Evolutionary conservation across 1,284 basidiomycete genomes (phyloP), one percentile per base, ranked within the genome.

Genomic region (Naganishia liquefaciens): DNA sequence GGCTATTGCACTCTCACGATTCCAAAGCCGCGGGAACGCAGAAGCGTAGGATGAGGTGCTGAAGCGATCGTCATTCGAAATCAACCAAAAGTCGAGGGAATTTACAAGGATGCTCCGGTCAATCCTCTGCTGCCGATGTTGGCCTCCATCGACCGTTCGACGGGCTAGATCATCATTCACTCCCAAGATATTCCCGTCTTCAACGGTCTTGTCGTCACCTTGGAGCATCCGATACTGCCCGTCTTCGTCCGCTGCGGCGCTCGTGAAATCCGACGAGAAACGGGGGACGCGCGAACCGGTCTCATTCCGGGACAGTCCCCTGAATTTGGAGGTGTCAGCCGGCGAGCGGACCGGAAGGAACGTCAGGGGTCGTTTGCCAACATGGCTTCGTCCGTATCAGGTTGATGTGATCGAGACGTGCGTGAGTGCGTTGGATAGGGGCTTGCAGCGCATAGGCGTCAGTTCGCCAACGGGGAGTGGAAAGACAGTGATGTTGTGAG

Each of bases 401-500:
- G 84, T 90, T 70, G 83, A 86, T n/a, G 95, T 91, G 73, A 82
- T 98, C 39, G 80, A 85, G 23, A 85, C 90, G 3, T 96, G 93
- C 73, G 80, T 88, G 2, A 82, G 84, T 13, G 90, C 93, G 1
- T 80, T 97, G 23, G 73, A 78, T 27, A 85, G 86, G 17, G 83
- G 82, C 5, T 64, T 79, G 30, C 85, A 85, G 1, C 87, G 93
- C 25, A 89, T 97, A 53, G 93, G 93, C n/a, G 90, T 95, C 25
- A 94, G 90, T 15, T 83, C 93, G 1, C 93, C 93, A 11, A 96
- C 94, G 23, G 91, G 92, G 13, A 86, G 90, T 30, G 94, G 94
- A 9, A 98, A 98, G 78, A 97, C 94, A 0, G 91, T 90, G 0
- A 89, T 94, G 65, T 98, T 94, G 87, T 93, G 57, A 85, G 86